Evolutionary conservation across 768 basidiomycete genomes (phyloP), one percentile per base, ranked within the genome.

Genomic region (Kwoniella botswanensis): DNA sequence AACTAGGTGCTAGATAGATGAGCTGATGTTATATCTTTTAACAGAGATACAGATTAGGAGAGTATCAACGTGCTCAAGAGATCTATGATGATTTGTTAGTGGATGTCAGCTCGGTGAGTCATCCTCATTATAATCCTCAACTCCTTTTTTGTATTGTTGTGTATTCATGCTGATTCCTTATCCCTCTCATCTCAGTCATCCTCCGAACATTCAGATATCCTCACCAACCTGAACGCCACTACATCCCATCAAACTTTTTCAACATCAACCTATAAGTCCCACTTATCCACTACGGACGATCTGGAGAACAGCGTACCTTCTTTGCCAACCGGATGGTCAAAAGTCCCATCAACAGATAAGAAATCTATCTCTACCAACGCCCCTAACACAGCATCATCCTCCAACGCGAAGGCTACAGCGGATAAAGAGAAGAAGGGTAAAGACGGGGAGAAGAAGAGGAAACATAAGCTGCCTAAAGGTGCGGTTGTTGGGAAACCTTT

Each of bases 221-320:
- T 91, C 50, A 93, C 89, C 71, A 96, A 97, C 83, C 88, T 95
- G 68, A 86, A 88, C 67, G 93, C 94, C 4, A 87, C 93, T 2
- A 89, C 92, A 79, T 87, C 87, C 69, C 93, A 94, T 80, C 88
- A 93, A 67, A 91, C 93, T 79, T 97, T 96, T 85, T 88, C 93
- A 82, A 86, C 84, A 81, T 53, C 72, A 82, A 61, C 74, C 75
- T 67, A 76, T 75, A 64, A 79, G 35, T 70, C 81, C 57, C 53
- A 76, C 62, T 82, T 85, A 85, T 43, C 73, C 64, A 54, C 66
- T 68, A 22, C 61, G 52, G 74, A 83, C 58, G 78, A 84, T 63
- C 82, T 86, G 66, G 81, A 87, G 74, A 71, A 77, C 59, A 81
- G 85, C 67, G 79, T 82, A 21, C 79, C 82, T 56, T 63, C 68